These are phyloP conservation scores for Discostella pseudostelligera DNA, from an alignment of 108 stramenopile species.

Conservation along the genomic window DNA sequence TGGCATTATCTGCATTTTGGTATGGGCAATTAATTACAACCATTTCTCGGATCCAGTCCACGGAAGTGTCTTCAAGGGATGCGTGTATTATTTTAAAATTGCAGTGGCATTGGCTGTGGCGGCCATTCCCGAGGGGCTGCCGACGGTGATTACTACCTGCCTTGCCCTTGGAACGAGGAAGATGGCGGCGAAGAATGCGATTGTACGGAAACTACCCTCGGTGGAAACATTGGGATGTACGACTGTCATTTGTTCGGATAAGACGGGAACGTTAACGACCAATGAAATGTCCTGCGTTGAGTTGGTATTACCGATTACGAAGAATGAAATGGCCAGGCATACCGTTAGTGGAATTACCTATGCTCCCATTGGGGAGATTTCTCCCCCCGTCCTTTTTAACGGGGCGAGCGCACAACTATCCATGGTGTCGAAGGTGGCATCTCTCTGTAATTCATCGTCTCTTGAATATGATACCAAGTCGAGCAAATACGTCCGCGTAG, in stretches of 20 bases:
- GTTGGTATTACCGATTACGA: conserved; percentile 17
- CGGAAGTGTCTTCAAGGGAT: conserved; percentile 51
- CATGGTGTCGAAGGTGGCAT: conserved; percentile 36
- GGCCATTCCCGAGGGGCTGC: conserved; percentile 87
- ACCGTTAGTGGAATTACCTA: conserved; percentile 46
- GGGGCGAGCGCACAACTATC: conserved; percentile 8
- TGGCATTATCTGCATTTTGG: conserved; percentile 72
- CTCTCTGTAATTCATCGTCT: conserved; percentile 33
- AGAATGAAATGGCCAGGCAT: conserved; percentile 27
- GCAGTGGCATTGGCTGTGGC: conserved; percentile 87
- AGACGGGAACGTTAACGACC: conserved; percentile 89
- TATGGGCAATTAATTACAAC: conserved; percentile 68
- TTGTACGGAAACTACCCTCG: conserved; percentile 62
- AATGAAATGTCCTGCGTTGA: conserved; percentile 80
- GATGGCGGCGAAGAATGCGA: conserved; percentile 60
- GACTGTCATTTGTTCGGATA: conserved; percentile 79
- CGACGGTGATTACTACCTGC: conserved; percentile 81
- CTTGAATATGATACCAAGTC: conserved; percentile 44
- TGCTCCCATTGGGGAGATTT: conserved; percentile 42
- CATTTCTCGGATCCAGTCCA: conserved; percentile 68
- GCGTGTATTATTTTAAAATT: conserved; percentile 80
- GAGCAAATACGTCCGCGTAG: conserved; percentile 59
- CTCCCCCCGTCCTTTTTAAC: conserved; percentile 20
- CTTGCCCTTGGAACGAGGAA: conserved; percentile 73
- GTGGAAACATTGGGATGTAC: conserved; percentile 90